A percentile compares a stretch with the other conserved stretches of the same genome.
phyloP scores from a whole-genome alignment of 192 early-diverging fungal genomes.

The Coemansia sp. region DNA sequence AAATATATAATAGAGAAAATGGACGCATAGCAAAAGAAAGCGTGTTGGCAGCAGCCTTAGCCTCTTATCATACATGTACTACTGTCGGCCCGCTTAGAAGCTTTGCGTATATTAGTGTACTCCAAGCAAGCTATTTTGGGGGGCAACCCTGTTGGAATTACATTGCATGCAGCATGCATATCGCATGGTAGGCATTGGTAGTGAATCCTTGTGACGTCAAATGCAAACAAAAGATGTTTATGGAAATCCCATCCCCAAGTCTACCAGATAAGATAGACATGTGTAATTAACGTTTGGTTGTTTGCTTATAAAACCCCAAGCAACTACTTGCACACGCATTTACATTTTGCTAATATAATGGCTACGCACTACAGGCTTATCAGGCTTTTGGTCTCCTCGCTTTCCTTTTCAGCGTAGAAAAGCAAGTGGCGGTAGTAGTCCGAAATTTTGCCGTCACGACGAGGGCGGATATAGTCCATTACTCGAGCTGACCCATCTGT shows the following conservation, averaged over 20 bases:
- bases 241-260: neutral
- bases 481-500: conserved; percentile 45
- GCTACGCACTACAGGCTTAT: conserved; percentile 15
- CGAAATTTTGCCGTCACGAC: conserved; percentile 42
- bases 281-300: neutral
- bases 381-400: conserved; percentile 17
- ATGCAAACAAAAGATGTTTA: neutral
- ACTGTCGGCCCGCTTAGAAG: neutral
- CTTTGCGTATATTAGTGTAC: neutral
- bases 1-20: neutral
- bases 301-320: too few species aligned
- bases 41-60: neutral
- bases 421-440: conserved; percentile 39
- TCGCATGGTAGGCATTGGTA: neutral
- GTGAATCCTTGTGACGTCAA: neutral
- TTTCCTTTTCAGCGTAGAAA: conserved; percentile 18
- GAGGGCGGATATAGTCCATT: conserved; percentile 47
- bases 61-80: neutral
- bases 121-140: neutral
- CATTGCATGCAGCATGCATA: conserved; percentile 5
- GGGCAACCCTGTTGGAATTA: neutral
- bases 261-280: neutral
- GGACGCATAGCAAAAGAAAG: neutral
- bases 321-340: neutral
- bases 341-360: neutral